phyloP scores from a whole-genome alignment of 257 asterid genomes.

The Nicotiana benthamiana region DNA sequence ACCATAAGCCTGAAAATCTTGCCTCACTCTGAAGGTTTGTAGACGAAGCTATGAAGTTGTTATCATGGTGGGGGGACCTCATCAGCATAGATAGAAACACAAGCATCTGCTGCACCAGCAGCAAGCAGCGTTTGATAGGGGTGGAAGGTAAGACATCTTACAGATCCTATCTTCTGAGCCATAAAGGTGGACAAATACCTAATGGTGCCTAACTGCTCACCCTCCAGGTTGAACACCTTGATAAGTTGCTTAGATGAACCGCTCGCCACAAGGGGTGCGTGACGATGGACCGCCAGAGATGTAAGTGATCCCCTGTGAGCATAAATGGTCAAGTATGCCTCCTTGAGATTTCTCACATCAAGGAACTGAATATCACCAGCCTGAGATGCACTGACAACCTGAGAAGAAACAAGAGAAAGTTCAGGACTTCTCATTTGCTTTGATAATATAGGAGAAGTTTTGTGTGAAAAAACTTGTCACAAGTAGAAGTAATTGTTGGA shows the following conservation, averaged over 20 bases:
- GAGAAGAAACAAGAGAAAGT: slow-evolving; percentile 4
- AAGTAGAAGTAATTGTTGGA: not conserved
- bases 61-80: slow-evolving; percentile 47
- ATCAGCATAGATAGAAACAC: slow-evolving; percentile 79
- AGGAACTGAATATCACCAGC: slow-evolving; percentile 85
- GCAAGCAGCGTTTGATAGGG: slow-evolving; percentile 84
- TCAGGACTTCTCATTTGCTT: not conserved
- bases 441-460: not conserved
- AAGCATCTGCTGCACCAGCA: slow-evolving; percentile 91
- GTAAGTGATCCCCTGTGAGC: slow-evolving; percentile 95
- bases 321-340: slow-evolving; percentile 67
- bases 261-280: slow-evolving; percentile 75
- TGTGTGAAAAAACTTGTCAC: not conserved
- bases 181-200: slow-evolving; percentile 83
- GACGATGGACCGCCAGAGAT: slow-evolving; percentile 89
- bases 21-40: not conserved
- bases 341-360: slow-evolving; percentile 54
- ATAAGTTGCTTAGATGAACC: slow-evolving; percentile 91
- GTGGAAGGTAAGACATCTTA: slow-evolving; percentile 80
- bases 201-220: slow-evolving; percentile 75
- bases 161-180: slow-evolving; percentile 95
- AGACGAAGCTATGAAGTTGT: not conserved
- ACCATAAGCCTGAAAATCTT: not conserved
- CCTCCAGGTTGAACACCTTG: slow-evolving; percentile 78
- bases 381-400: slow-evolving; percentile 94